Conservation (phyloP, 2,329 filamentous ascomycete species). For the Epichloe aotearoae region DNA sequence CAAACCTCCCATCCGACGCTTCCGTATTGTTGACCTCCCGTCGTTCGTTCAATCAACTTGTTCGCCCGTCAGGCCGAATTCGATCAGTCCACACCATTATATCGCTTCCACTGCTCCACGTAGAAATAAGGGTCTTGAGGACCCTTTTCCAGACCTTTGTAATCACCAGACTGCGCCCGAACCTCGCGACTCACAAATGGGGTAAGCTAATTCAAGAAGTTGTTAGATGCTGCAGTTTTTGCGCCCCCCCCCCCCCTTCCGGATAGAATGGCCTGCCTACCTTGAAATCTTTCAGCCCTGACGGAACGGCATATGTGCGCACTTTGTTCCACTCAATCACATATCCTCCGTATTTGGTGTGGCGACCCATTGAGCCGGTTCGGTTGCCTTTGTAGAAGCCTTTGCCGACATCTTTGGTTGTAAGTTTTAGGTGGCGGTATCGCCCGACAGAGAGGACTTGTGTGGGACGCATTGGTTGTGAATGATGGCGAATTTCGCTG, state of each 20-base stretch:
- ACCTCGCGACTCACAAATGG: slow-evolving; percentile 61
- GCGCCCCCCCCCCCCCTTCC: too few species aligned
- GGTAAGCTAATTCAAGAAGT: slow-evolving; percentile 45
- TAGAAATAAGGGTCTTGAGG: slow-evolving; percentile 50
- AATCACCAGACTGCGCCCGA: slow-evolving; percentile 36
- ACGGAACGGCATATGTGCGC: slow-evolving; percentile 75
- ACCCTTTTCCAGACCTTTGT: slow-evolving; percentile 37
- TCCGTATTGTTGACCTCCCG: neutral
- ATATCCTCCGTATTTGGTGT: slow-evolving; percentile 76
- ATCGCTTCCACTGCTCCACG: slow-evolving; percentile 51
- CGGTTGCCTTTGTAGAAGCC: slow-evolving; percentile 97
- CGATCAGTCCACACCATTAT: slow-evolving; percentile 45
- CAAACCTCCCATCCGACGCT: neutral
- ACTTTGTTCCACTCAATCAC: slow-evolving; percentile 76
- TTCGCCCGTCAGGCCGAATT: slow-evolving; percentile 10
- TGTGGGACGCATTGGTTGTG: slow-evolving; percentile 48
- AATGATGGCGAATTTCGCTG: neutral
- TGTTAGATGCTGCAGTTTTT: slow-evolving; percentile 8
- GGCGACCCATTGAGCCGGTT: slow-evolving; percentile 72
- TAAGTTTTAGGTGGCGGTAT: slow-evolving; percentile 66
- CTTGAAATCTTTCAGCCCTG: slow-evolving; percentile 53
- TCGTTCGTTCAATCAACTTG: neutral
- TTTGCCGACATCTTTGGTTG: slow-evolving; percentile 83
- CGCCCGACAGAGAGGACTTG: slow-evolving; percentile 50
- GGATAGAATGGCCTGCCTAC: slow-evolving; percentile 32